These are phyloP conservation scores for Gossypium bickii DNA, from an alignment of 345 rosid genomes.

Conservation along the genomic window DNA sequence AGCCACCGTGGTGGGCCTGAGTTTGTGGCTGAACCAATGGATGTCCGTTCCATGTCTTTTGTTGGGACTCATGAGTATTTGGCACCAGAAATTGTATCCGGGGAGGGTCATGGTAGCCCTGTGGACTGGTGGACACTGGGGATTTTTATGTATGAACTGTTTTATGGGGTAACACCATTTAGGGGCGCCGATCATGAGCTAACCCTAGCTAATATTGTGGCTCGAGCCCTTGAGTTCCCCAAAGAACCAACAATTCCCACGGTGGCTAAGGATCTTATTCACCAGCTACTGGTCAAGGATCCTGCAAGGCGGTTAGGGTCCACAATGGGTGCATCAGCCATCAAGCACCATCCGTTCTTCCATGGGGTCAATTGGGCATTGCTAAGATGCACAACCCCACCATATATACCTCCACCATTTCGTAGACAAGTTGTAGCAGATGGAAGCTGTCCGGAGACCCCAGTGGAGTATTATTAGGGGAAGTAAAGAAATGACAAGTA, in stretches of 20 bases:
- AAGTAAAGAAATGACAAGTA: constrained; percentile 6
- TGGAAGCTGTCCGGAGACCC: constrained; percentile 63
- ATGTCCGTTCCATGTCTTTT: constrained; percentile 87
- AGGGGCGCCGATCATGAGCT: constrained; percentile 84
- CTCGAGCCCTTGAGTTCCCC: constrained; percentile 87
- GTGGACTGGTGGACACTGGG: constrained; percentile 98
- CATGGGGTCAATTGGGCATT: constrained; percentile 92
- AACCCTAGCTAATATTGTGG: constrained; percentile 85
- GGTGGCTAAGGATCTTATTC: constrained; percentile 60
- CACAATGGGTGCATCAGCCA: constrained; percentile 72
- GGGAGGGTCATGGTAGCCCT: constrained; percentile 83
- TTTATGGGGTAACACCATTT: constrained; percentile 76
- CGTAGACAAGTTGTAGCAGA: constrained; percentile 54
- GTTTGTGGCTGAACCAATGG: constrained; percentile 79
- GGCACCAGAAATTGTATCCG: constrained; percentile 87
- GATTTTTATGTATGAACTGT: constrained; percentile 74
- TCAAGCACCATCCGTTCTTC: constrained; percentile 77
- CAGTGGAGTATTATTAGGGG: constrained; percentile 66
- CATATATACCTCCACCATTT: constrained; percentile 71
- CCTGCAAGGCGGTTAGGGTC: constrained; percentile 74
- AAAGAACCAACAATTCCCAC: constrained; percentile 63
- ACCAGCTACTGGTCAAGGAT: constrained; percentile 68
- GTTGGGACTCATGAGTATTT: constrained; percentile 95
- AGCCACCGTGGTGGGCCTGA: constrained; percentile 53
- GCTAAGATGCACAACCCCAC: constrained; percentile 75